Conservation (phyloP, 805 yeast genomes). For the Candida palmyrensis region DNA sequence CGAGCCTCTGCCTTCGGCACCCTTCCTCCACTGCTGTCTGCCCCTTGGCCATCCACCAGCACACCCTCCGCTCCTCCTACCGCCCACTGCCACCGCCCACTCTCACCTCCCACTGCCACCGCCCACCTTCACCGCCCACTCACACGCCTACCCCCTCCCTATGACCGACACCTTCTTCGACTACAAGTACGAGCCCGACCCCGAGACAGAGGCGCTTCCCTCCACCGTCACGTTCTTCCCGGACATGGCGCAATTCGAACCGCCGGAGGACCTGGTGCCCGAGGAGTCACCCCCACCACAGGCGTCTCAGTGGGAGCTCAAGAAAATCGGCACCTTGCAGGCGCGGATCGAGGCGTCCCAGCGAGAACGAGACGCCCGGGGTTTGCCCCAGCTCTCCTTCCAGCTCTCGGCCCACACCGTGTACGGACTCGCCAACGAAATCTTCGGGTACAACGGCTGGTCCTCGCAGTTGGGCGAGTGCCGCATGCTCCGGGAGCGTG, state of each 20-base stretch:
- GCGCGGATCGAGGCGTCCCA: slow-evolving; percentile 38
- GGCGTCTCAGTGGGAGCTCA: slow-evolving; percentile 37
- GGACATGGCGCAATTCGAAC: slow-evolving; percentile 10
- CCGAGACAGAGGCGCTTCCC: slow-evolving; percentile 2
- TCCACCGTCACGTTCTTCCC: slow-evolving; percentile 12
- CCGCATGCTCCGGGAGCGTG: slow-evolving; percentile 11
- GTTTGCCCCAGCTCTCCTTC: slow-evolving; percentile 1
- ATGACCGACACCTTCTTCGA: slow-evolving; percentile 3
- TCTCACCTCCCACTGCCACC: no score
- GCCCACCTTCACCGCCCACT: no score
- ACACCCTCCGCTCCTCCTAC: no score
- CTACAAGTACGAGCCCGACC: slow-evolving; percentile 7
- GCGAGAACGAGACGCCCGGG: slow-evolving; percentile 10
- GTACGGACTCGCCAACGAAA: slow-evolving; percentile 41
- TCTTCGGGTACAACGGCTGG: slow-evolving; percentile 59
- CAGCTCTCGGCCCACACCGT: slow-evolving; percentile 16
- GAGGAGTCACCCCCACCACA: slow-evolving; percentile 20
- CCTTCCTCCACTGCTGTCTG: no score
- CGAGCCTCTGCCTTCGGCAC: no score
- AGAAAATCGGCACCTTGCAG: slow-evolving; percentile 44
- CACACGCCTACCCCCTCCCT: no score
- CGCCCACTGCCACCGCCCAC: no score
- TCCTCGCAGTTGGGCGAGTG: slow-evolving; percentile 34
- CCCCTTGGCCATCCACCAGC: no score
- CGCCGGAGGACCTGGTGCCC: slow-evolving; percentile 5